Evolutionary conservation across 208 protist species (phyloP), one percentile per base, ranked within the genome.

Genomic region (Wallacemonas sp.): DNA sequence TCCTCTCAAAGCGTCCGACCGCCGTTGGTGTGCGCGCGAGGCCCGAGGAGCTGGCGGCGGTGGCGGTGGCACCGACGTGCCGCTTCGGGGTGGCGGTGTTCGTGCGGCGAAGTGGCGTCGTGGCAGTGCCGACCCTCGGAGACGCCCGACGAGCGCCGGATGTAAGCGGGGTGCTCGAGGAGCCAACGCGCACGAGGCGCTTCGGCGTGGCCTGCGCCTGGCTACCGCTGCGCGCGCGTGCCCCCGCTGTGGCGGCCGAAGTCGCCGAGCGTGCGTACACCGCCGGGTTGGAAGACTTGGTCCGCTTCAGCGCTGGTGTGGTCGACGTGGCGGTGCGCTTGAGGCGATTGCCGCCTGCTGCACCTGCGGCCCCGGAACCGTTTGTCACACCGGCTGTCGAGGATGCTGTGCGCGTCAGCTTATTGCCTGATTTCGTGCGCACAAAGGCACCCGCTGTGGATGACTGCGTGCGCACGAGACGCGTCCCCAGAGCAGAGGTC

Each of bases 321-420:
- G 55, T 44, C 10, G 55, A 6, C 21, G 73, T 79, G 22, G 73
- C 63, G 13, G 73, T 78, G 41, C 73, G 73, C 30, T 53, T 59
- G 30, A 78, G 68, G n/a, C 42, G 27, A 33, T 22, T 21, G 42
- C 30, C 34, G 13, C 44, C 38, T 3, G 41, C 44, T 1, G 46
- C 6, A 4, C 33, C 36, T 22, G 46, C n/a, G 8, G 0, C 33
- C 12, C 17, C 33, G 22, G 21, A n/a, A n/a, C n/a, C n/a, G n/a
- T n/a, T 19, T 50, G 34, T 34, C 30, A n/a, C 33, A 17, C 45
- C 41, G 3, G 41, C 54, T 2, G 58, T 29, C 22, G 42, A 46
- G 10, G 39, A 44, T 5, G 36, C 55, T 12, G 55, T 57, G 55
- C 55, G 39, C 22, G 42, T 52, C 29, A 44, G 58, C 37, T 38